phyloP scores from a whole-genome alignment of 2,329 filamentous ascomycete genomes.

The Microdochium bolleyi region DNA sequence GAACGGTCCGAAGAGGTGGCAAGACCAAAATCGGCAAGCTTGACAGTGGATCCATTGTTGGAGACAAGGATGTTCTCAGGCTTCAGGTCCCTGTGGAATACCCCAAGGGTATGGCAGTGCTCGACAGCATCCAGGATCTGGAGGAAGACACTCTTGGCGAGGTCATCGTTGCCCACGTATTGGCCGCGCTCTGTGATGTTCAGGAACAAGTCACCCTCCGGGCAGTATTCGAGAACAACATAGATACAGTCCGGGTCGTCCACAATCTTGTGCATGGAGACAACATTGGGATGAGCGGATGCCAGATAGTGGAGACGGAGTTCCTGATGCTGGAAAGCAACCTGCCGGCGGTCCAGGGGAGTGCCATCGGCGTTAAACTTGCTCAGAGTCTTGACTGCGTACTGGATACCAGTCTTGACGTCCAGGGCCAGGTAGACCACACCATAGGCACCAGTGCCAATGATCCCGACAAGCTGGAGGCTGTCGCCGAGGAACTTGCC shows the following conservation, averaged over 20 bases:
- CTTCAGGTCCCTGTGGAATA: conserved; percentile 97
- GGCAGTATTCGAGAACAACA: conserved; percentile 94
- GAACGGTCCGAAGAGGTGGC: conserved; percentile 79
- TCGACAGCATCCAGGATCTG: conserved; percentile 96
- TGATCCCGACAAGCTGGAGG: conserved; percentile 74
- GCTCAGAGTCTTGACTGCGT: conserved; percentile 95
- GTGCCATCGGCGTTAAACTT: conserved; percentile 69
- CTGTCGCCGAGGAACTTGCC: conserved; percentile 76
- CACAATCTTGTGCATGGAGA: conserved; percentile 89
- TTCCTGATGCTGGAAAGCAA: conserved; percentile 86
- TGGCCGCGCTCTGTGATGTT: conserved; percentile 95
- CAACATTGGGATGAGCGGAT: conserved; percentile 84
- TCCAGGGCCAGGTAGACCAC: conserved; percentile 90
- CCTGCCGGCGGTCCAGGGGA: conserved; percentile 73
- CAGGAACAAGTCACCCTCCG: conserved; percentile 91
- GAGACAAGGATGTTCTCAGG: conserved; percentile 96
- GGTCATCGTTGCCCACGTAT: conserved; percentile 85
- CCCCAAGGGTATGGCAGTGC: conserved; percentile 85
- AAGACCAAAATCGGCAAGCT: conserved; percentile 94
- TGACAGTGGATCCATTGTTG: conserved; percentile 80
- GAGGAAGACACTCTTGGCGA: conserved; percentile 82
- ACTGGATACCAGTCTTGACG: conserved; percentile 70
- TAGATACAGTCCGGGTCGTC: conserved; percentile 89
- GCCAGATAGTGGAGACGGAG: conserved; percentile 87
- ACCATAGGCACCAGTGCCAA: conserved; percentile 92